Evolutionary conservation across 2,329 filamentous ascomycete genomes (phyloP).

Genomic region (Hypomyces perniciosus): DNA sequence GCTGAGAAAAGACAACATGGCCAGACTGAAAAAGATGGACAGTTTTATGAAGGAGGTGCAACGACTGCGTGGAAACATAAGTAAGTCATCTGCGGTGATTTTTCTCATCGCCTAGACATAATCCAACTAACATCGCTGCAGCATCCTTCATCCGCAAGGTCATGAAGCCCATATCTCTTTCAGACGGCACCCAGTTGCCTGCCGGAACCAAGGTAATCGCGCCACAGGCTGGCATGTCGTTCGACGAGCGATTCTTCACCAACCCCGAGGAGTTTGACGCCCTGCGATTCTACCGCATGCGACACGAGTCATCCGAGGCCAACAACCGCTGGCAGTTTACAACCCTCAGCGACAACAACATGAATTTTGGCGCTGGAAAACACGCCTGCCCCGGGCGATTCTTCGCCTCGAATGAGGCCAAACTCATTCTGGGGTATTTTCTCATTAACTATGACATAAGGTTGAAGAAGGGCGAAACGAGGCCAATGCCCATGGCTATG

Average conservation of each 20-base stretch:
- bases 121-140: constrained; percentile 20
- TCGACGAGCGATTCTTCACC: constrained; percentile 35
- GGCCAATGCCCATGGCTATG: constrained; percentile 33
- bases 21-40: constrained; percentile 40
- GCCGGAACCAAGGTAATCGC: constrained; percentile 37
- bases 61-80: constrained; percentile 37
- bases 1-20: constrained; percentile 37
- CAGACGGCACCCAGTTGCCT: constrained; percentile 39
- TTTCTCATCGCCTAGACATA: neutral
- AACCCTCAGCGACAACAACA: constrained; percentile 35
- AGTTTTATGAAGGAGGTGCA: constrained; percentile 43
- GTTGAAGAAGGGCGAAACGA: constrained; percentile 31
- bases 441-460: constrained; percentile 39
- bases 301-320: constrained; percentile 32
- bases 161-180: constrained; percentile 38
- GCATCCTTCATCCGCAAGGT: constrained; percentile 42
- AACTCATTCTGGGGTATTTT: constrained; percentile 37
- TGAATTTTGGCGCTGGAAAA: constrained; percentile 43
- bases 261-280: constrained; percentile 41
- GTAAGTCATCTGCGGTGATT: constrained; percentile 20
- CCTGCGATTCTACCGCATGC: constrained; percentile 43
- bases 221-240: constrained; percentile 35
- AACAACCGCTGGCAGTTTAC: constrained; percentile 39
- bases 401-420: constrained; percentile 41
- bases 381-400: constrained; percentile 45